phyloP scores from a whole-genome alignment of 1,139 yeast species.

The Lodderomyces beijingensis region DNA sequence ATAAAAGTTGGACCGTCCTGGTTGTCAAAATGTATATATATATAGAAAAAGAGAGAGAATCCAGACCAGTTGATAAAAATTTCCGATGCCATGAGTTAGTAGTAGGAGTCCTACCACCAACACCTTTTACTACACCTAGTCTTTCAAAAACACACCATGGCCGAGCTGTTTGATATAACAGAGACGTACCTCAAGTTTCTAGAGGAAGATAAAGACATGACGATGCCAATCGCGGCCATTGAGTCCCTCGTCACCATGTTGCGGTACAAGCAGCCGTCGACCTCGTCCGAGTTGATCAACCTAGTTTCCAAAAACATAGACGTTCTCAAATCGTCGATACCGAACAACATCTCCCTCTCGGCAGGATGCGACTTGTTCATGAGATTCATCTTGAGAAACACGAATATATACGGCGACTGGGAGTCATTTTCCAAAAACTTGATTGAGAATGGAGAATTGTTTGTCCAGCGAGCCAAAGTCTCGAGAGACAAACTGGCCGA shows the following conservation, averaged over 20 bases:
- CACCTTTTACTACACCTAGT: neutral
- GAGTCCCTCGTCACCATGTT: conserved; percentile 86
- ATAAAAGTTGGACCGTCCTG: too few species aligned
- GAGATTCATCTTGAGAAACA: conserved; percentile 86
- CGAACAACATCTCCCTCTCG: conserved; percentile 85
- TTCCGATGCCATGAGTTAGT: too few species aligned
- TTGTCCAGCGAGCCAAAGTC: conserved; percentile 87
- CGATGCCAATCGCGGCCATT: conserved; percentile 99
- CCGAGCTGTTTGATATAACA: conserved; percentile 62
- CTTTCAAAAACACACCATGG: neutral
- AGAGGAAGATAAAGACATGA: conserved; percentile 86
- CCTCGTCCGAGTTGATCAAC: conserved; percentile 88
- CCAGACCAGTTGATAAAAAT: too few species aligned
- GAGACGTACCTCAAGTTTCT: conserved; percentile 74
- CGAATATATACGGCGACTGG: conserved; percentile 90
- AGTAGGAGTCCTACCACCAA: too few species aligned
- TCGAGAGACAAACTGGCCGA: conserved; percentile 86
- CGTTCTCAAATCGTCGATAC: conserved; percentile 69
- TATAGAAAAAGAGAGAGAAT: too few species aligned
- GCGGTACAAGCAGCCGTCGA: conserved; percentile 77
- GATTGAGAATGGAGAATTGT: conserved; percentile 89
- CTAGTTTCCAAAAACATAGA: conserved; percentile 73
- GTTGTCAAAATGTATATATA: too few species aligned
- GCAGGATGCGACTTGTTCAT: conserved; percentile 98
- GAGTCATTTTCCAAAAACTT: conserved; percentile 87